A percentile compares a stretch with the other conserved stretches of the same genome.
Conservation (phyloP, 805 yeast genomes). For the Hanseniaspora pseudoguilliermondii region DNA sequence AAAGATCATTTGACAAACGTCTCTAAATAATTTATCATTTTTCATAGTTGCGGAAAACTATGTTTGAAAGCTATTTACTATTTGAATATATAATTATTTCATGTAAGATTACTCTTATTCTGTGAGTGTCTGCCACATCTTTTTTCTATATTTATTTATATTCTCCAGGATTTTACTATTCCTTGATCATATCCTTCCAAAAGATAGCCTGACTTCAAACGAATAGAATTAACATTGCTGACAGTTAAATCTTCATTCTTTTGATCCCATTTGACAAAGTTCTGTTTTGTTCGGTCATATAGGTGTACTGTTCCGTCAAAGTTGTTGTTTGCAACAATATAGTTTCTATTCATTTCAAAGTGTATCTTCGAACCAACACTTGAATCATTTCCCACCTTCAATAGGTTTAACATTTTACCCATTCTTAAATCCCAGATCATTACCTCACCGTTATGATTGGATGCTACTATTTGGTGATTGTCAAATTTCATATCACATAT, state of each 20-base stretch:
- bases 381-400: conserved; percentile 39
- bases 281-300: conserved; percentile 42
- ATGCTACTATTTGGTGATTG: conserved; percentile 26
- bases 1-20: neutral
- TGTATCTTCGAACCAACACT: conserved; percentile 31
- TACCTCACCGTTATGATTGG: conserved; percentile 21
- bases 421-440: conserved; percentile 65
- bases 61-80: neutral
- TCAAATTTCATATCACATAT: conserved; percentile 59
- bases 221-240: conserved; percentile 31
- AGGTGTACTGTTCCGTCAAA: conserved; percentile 38
- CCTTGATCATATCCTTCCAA: conserved; percentile 57
- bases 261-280: conserved; percentile 27
- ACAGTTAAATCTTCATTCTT: conserved; percentile 21
- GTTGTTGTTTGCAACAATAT: conserved; percentile 42
- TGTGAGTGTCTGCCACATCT: neutral
- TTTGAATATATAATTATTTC: neutral
- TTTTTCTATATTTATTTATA: conserved; percentile 17
- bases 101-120: too few relatives aligned
- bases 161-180: conserved; percentile 52
- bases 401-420: conserved; percentile 48
- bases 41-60: neutral
- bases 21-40: neutral
- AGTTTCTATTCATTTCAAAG: conserved; percentile 45
- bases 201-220: conserved; percentile 51